These are phyloP conservation scores for Mycena belliarum DNA, from an alignment of 768 basidiomycete genomes.

Conservation along the genomic window DNA sequence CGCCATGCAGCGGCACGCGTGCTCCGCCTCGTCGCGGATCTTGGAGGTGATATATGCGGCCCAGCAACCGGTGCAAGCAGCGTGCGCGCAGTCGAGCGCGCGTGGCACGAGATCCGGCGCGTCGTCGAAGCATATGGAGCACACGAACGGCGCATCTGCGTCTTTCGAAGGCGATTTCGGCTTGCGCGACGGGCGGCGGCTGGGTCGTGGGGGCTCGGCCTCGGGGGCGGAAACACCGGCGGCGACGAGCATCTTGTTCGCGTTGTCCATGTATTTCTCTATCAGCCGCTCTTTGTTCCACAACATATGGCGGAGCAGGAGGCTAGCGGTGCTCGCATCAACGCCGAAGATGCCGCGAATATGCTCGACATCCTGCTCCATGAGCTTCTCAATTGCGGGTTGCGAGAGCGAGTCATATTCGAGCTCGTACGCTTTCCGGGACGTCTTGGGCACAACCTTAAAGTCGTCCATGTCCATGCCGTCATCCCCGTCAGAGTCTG, in stretches of 20 bases:
- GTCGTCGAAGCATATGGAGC: slow-evolving; percentile 94
- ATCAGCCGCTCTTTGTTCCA: slow-evolving; percentile 98
- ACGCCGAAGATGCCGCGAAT: slow-evolving; percentile 87
- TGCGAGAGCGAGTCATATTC: slow-evolving; percentile 79
- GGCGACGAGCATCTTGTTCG: slow-evolving; percentile 63
- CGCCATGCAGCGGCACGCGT: slow-evolving; percentile 75
- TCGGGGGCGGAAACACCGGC: slow-evolving; percentile 66
- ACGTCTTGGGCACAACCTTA: slow-evolving; percentile 53
- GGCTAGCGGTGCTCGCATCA: slow-evolving; percentile 76
- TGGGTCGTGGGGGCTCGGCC: slow-evolving; percentile 37
- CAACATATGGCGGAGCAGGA: slow-evolving; percentile 78
- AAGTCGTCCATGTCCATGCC: slow-evolving; percentile 79
- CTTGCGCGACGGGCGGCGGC: slow-evolving; percentile 28
- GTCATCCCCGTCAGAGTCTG: slow-evolving; percentile 40
- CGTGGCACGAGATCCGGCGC: slow-evolving; percentile 57
- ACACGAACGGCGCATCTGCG: slow-evolving; percentile 61
- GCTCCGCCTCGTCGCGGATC: slow-evolving; percentile 80
- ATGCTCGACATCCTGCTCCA: slow-evolving; percentile 80
- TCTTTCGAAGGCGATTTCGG: slow-evolving; percentile 26
- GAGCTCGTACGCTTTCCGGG: slow-evolving; percentile 78
- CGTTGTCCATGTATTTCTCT: slow-evolving; percentile 96
- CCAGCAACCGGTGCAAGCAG: slow-evolving; percentile 88
- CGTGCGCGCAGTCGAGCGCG: slow-evolving; percentile 79
- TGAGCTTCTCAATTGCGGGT: slow-evolving; percentile 71
- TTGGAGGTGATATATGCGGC: slow-evolving; percentile 75